Conservation (phyloP, 2,329 filamentous ascomycete species). For the Fusarium staphyleae region DNA sequence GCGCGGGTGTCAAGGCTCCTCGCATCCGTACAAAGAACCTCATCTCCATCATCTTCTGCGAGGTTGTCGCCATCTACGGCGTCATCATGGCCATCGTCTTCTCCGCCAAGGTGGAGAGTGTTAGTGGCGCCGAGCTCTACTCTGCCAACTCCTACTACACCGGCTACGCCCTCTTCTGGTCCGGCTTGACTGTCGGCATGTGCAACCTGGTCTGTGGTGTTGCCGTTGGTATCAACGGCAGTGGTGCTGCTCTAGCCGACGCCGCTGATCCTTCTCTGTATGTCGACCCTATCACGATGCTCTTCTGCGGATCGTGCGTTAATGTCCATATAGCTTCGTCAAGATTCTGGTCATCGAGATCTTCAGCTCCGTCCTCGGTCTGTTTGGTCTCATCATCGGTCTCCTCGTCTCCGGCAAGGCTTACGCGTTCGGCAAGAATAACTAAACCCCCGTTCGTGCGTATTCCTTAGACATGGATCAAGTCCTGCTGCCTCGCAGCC, state of each 20-base stretch:
- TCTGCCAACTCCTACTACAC: slow-evolving; percentile 88
- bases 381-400: slow-evolving; percentile 96
- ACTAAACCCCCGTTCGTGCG: slow-evolving; percentile 30
- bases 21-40: slow-evolving; percentile 99
- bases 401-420: slow-evolving; percentile 88
- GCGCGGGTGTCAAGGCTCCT: slow-evolving; percentile 94
- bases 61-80: slow-evolving; percentile 99
- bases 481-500: slow-evolving; percentile 19
- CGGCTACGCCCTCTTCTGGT: slow-evolving; percentile 95
- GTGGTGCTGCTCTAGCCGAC: slow-evolving; percentile 93
- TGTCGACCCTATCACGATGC: slow-evolving; percentile 47
- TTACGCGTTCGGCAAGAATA: slow-evolving; percentile 66
- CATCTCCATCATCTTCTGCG: slow-evolving; percentile 99
- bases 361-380: slow-evolving; percentile 95
- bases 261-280: slow-evolving; percentile 90
- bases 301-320: slow-evolving; percentile 18
- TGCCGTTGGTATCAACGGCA: slow-evolving; percentile 97
- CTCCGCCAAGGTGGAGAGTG: slow-evolving; percentile 80
- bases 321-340: slow-evolving; percentile 74
- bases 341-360: slow-evolving; percentile 99
- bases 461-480: slow-evolving; percentile 23
- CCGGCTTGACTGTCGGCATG: slow-evolving; percentile 89
- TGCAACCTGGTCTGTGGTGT: slow-evolving; percentile 98
- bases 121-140: slow-evolving; percentile 70
- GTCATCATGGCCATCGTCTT: slow-evolving; percentile 99